A percentile compares a stretch with the other conserved stretches of the same genome.
These are phyloP conservation scores for Colletotrichum destructivum DNA, from an alignment of 2,329 filamentous ascomycete genomes.

Conservation along the genomic window DNA sequence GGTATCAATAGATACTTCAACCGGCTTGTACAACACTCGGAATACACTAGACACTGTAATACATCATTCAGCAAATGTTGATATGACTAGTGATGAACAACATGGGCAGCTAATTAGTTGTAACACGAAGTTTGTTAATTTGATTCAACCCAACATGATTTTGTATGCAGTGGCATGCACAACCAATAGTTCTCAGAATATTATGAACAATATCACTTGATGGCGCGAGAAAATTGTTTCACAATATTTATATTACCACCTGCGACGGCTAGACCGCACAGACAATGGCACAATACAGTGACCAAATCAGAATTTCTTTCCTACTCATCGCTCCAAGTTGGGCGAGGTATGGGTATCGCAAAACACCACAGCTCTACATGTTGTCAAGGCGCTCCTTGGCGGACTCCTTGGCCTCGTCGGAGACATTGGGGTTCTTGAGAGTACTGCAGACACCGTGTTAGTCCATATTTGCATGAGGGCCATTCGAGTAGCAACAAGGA, in stretches of 20 bases:
- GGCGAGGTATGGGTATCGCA: background rate
- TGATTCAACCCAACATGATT: accelerated
- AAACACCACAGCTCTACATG: conserved; percentile 48
- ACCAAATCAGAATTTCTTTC: background rate
- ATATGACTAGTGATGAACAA: too few relatives aligned
- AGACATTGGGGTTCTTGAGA: conserved; percentile 70
- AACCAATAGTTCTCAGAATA: accelerated
- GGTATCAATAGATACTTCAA: too few relatives aligned
- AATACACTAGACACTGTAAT: too few relatives aligned
- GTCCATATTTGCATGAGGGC: background rate
- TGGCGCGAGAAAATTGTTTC: background rate
- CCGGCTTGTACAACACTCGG: too few relatives aligned
- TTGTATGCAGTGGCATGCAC: accelerated
- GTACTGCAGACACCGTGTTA: conserved; percentile 52
- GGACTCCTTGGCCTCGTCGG: conserved; percentile 69
- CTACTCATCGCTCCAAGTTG: background rate
- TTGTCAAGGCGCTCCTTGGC: conserved; percentile 67
- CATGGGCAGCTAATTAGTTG: too few relatives aligned
- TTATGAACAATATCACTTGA: background rate
- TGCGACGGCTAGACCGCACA: background rate
- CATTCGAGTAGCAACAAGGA: background rate
- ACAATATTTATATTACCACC: conserved; percentile 11
- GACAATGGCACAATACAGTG: conserved; percentile 9
- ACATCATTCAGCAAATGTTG: too few relatives aligned
- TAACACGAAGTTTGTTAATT: accelerated